Evolutionary conservation across 495 filamentous ascomycete genomes (phyloP).

Genomic region (Podospora fimiseda): DNA sequence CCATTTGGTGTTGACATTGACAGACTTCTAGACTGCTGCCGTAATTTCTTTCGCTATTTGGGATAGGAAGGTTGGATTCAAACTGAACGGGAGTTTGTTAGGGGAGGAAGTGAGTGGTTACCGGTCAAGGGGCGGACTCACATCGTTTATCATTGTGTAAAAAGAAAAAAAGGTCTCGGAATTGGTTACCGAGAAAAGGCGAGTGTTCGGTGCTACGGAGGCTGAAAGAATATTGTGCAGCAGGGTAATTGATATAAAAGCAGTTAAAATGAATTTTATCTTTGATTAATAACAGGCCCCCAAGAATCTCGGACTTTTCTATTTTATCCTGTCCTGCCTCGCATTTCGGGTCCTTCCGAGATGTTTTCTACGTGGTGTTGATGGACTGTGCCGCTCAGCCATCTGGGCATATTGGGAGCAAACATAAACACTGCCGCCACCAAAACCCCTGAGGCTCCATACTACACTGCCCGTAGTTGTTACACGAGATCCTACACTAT

Average conservation of each 20-base stretch:
- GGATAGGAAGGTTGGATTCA: slow-evolving; percentile 2
- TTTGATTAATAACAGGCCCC: neutral
- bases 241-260: neutral
- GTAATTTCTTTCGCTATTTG: slow-evolving; percentile 1
- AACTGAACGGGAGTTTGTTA: too few relatives aligned
- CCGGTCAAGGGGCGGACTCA: neutral
- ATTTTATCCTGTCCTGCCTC: neutral
- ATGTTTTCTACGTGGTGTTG: neutral
- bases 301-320: neutral
- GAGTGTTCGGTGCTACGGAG: neutral
- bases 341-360: neutral
- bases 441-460: neutral
- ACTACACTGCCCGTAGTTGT: neutral
- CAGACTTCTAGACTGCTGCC: neutral
- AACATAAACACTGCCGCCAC: neutral
- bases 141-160: slow-evolving; percentile 2
- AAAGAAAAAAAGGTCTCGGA: neutral
- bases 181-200: neutral
- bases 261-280: neutral
- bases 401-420: too few relatives aligned
- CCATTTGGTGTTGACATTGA: slow-evolving; percentile 3
- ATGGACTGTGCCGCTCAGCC: neutral
- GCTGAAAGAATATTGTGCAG: neutral
- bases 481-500: neutral
- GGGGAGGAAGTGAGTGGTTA: neutral